Base-by-base conservation (phyloP, 2,329 filamentous ascomycete species). In the Sarocladiaceae sp. region DNA sequence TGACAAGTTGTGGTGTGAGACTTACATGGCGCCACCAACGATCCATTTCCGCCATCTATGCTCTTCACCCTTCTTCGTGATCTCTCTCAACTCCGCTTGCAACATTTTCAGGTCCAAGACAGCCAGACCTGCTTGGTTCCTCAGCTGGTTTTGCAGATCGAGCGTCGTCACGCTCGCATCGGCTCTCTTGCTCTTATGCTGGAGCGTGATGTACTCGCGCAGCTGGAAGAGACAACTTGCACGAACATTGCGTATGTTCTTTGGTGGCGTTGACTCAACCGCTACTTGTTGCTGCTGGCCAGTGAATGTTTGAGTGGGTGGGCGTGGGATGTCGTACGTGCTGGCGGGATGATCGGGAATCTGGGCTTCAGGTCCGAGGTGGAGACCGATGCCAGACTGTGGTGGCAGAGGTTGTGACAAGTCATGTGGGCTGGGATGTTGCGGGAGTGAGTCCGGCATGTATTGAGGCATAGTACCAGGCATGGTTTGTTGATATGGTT, bases 11-110 rank as follows among this genome's bases (percentile, higher is more conserved):
- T 24, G 37, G 26, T 15, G 37, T 7, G 34, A 41, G 16, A 63
- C 72, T 67, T 53, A 78, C 73, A 76, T 57, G 13, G 71, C 53
- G 1, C 72, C 72, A 3, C 76, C 74, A 1, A 78, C 54, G 12
- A 77, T 51, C 68, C 73, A 76, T 49, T 66, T 66, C 37, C 73
- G 65, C 72, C 74, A 78, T 27, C 76, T 65, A 34, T 70, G 66
- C 26, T 62, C 60, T 56, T 78, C 71, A 1, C 67, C 69, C 10
- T 56, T 58, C 50, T 64, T 69, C 26, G 65, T 63, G 33, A 76
- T 51, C 3, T 58, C 58, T 4, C 64, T 58, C 3, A 78, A 64
- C 48, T 72, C 65, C 18, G 60, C 58, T 16, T 72, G 61, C 50
- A 79, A 54, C 1, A 53, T 56, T 32, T 60, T 63, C 48, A 80